Evolutionary conservation across 768 basidiomycete species (phyloP), one percentile per base, ranked within the genome.

Genomic region (Auricularia heimuer): DNA sequence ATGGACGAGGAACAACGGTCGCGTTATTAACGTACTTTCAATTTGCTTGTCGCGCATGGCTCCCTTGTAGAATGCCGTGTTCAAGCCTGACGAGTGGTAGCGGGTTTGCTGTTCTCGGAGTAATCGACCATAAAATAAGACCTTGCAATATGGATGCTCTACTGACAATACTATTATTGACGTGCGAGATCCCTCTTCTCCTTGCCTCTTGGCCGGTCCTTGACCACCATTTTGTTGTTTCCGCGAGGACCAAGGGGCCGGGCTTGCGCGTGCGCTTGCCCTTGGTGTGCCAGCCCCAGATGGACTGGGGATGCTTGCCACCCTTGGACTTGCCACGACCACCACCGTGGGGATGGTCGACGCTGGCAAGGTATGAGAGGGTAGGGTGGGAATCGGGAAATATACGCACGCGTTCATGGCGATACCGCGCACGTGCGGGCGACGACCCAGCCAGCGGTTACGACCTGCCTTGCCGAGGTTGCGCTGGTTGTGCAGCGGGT

Each of bases 311-410:
- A 73, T 94, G 88, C 73, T 92, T 96, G 84, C 95, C 87, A 65
- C 92, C 92, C 82, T 99, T 98, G 66, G 90, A 92, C 76, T 96
- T 98, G 70, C 96, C 96, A 77, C 96, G 89, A 75, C 96, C 96
- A 80, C 96, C 95, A 76, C 95, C 95, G 73, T 97, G 94, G 67
- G 96, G 94, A 76, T 95, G 93, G 76, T 94, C 93, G 64, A 82
- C 83, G 58, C 92, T 94, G 65, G 8, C 44, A 35, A 34, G 62
- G 16, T 42, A 24, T 62, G 12, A 64, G 51, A 62, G 24, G 64
- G 34, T 51, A 21, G 37, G 16, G 34, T 2, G 35, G 61, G 34
- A 61, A 62, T 56, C 29, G 45, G 33, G 68, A 51, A 34, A 21
- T 11, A 66, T 67, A 81, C 89, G 54, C 78, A 94, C 86, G 92